Base-by-base conservation (phyloP, 441 rosid genomes). In the Adansonia grandidieri region DNA sequence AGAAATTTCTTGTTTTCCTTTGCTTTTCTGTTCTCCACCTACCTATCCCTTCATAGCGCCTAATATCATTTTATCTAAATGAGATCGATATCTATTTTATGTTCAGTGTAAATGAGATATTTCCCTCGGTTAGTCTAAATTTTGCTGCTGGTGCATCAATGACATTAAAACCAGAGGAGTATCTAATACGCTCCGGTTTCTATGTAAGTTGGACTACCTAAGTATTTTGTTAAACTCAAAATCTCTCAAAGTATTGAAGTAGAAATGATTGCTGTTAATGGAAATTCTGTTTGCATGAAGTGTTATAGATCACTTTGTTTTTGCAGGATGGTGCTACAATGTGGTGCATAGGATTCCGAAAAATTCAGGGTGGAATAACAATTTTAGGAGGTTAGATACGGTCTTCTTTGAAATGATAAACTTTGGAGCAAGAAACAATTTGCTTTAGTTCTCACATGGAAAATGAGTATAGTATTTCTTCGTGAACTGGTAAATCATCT, bases 271-370 rank as follows among this genome's bases (percentile, higher is more conserved):
- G 57, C 32, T 65, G 20, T 47, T 64, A 68, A 61, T 66, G 58
- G 22, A 54, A 3, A 9, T 71, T 63, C 19, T 40, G 37, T 28
- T 62, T 62, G 28, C 62, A 42, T 47, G 77, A 68, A 45, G 17
- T 71, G 66, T 70, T 56, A 78, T 48, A 20, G 57, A 4, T 57
- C 47, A 53, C 48, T 73, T 40, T 79, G 73, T 68, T 75, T 71
- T 22, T 75, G 65, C 92, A 94, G 98, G 89, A 84, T 84, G 95
- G 93, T 80, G 87, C 91, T 71, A 82, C 94, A 10, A 73, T 90
- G 86, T 94, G 99, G 99, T 94, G 98, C 88, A 86, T 93, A n/a
- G 98, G 99, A 62, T 91, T 96, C 80, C 86, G 82, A 84, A 89
- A 80, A 83, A 87, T 78, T 84, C 91, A 74, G 11, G 91, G 83